phyloP scores from a whole-genome alignment of 768 basidiomycete genomes.

The Hygrocybe coccinea region DNA sequence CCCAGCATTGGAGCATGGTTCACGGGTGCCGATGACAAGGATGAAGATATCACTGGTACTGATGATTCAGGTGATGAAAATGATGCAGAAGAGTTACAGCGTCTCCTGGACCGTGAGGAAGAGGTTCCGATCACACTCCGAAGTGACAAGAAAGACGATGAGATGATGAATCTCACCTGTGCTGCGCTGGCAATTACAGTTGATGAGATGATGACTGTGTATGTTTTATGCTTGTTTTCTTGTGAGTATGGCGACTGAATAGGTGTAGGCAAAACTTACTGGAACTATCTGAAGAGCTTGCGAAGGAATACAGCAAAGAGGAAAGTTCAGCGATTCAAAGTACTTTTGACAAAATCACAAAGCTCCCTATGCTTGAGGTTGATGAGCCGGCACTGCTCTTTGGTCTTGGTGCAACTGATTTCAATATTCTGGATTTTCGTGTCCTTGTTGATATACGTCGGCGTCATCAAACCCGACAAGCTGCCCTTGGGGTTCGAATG shows the following conservation, averaged over 20 bases:
- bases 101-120: neutral
- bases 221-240: neutral
- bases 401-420: too few species aligned
- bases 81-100: neutral
- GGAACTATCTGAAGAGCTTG: too few species aligned
- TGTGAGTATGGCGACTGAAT: neutral
- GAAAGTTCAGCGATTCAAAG: too few species aligned
- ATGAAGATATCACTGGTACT: neutral
- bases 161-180: slow-evolving; percentile 1
- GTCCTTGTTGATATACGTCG: slow-evolving; percentile 10
- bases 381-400: too few species aligned
- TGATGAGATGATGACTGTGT: slow-evolving; percentile 13
- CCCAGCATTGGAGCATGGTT: neutral
- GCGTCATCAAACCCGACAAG: slow-evolving; percentile 13
- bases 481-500: slow-evolving; percentile 8
- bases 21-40: neutral
- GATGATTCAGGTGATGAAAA: slow-evolving; percentile 4
- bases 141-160: neutral
- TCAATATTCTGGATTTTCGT: too few species aligned
- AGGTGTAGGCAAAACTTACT: neutral
- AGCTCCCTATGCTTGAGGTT: too few species aligned
- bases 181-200: slow-evolving; percentile 6
- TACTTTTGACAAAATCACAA: too few species aligned
- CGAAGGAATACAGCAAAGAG: too few species aligned
- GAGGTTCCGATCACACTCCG: neutral